Base-by-base conservation (phyloP, 2,329 filamentous ascomycete species). In the Periconia sp. region DNA sequence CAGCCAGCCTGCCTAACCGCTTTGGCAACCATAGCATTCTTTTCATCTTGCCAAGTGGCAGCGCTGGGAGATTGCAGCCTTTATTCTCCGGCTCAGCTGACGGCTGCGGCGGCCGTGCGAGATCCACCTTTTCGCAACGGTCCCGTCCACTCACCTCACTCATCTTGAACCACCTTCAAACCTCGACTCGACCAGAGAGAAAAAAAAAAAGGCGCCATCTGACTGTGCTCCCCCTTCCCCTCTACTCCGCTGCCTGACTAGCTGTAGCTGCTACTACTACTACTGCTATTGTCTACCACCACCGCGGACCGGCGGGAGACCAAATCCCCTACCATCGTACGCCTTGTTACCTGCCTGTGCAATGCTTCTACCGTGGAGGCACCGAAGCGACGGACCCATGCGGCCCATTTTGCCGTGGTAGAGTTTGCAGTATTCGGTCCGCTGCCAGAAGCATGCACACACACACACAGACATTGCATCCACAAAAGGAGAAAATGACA, bases 51-150 rank as follows among this genome's bases (percentile, higher is more conserved):
- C 30, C n/a, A 18, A 45, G 27, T 44, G 23, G 42, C 42, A 44
- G 43, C 49, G 44, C 61, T 59, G 30, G 45, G 45, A 42, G 47
- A 43, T 47, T 48, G 37, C 47, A 44, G 33, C 45, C n/a, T 50
- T 59, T 51, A 57, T 60, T 60, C 57, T 60, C 55, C 57, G 57
- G 47, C 50, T 52, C 49, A 46, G 60, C 61, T 63, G 60, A 58
- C 56, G 55, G 56, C 54, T 61, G 42, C 52, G 61, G 57, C 53
- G 57, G 53, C 58, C 55, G 53, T 53, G 52, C 52, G 54, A 47
- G 49, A 15, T 45, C 27, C 14, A 30, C 18, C 20, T 13, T 52
- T 46, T 19, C 20, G n/a, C 45, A 49, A 52, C 52, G 49, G 43
- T 33, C 44, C 44, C 42, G n/a, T n/a, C n/a, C n/a, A n/a, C n/a